phyloP scores from a whole-genome alignment of 139 green algal genomes.

The Ettlia oleoabundans region DNA sequence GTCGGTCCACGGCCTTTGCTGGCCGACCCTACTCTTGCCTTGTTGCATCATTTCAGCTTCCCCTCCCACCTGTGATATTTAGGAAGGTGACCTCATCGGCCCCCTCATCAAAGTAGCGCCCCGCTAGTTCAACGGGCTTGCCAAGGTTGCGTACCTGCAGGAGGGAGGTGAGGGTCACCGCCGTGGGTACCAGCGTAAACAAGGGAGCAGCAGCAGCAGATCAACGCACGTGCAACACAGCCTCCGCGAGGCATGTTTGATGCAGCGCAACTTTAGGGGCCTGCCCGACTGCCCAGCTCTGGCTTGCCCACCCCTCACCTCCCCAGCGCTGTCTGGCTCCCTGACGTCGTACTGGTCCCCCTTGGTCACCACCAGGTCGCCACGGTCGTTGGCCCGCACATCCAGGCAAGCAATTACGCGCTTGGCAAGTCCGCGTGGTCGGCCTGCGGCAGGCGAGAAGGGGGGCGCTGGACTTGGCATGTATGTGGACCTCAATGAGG shows the following conservation, averaged over 20 bases:
- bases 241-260: not conserved
- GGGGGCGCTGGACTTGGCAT: too few species aligned
- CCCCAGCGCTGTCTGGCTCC: slow-evolving; percentile 62
- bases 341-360: slow-evolving; percentile 92
- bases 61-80: slow-evolving; percentile 90
- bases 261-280: too few species aligned
- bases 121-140: slow-evolving; percentile 74
- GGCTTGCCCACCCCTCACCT: slow-evolving; percentile 19
- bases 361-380: slow-evolving; percentile 97
- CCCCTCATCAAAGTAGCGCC: slow-evolving; percentile 93
- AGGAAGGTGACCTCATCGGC: slow-evolving; percentile 98
- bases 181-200: too few species aligned
- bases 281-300: too few species aligned
- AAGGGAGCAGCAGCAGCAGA: not conserved
- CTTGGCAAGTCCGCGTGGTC: slow-evolving; percentile 78
- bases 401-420: slow-evolving; percentile 98
- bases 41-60: too few species aligned
- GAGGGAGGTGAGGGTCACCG: too few species aligned
- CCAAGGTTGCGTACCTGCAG: slow-evolving; percentile 91
- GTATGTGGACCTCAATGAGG: too few species aligned
- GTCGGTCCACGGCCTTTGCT: too few species aligned
- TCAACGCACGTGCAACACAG: not conserved
- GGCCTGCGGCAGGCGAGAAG: not conserved
- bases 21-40: too few species aligned
- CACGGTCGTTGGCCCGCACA: slow-evolving; percentile 93